phyloP scores from a whole-genome alignment of 176 grass and related monocot species.

The Carex scoparia region DNA sequence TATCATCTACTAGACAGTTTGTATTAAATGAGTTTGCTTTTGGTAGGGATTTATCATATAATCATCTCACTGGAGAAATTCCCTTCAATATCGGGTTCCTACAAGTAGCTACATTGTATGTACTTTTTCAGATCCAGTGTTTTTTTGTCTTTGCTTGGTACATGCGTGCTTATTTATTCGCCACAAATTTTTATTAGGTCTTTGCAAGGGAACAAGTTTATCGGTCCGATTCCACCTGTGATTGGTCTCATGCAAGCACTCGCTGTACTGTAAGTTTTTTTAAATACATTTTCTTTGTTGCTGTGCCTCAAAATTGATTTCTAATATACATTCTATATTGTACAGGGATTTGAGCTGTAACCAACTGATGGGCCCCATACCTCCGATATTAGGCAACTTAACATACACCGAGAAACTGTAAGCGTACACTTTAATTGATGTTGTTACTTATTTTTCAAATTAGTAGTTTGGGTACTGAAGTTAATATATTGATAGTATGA shows the following conservation, averaged over 20 bases:
- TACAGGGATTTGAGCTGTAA: conserved; percentile 93
- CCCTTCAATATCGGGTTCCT: conserved; percentile 98
- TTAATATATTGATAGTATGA: background rate
- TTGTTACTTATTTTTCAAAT: background rate
- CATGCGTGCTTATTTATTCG: background rate
- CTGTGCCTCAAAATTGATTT: background rate
- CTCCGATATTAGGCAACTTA: conserved; percentile 88
- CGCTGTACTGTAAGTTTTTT: conserved; percentile 68
- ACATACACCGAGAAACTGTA: conserved; percentile 99
- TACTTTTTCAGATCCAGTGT: background rate
- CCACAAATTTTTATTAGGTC: conserved; percentile 44
- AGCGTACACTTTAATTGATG: conserved; percentile 21
- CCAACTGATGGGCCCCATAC: conserved; percentile 69
- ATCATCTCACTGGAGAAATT: conserved; percentile 70
- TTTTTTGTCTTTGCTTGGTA: background rate
- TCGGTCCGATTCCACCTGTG: conserved; percentile 81
- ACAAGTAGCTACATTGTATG: conserved; percentile 97
- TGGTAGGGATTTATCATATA: conserved; percentile 94
- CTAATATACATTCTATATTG: background rate
- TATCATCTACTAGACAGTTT: background rate
- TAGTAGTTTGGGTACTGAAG: background rate
- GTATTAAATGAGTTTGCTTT: background rate
- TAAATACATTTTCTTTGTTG: background rate
- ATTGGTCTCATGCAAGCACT: conserved; percentile 99
- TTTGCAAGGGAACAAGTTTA: conserved; percentile 88